Percentiles rank a stretch among this genome's conserved stretches.
These are phyloP conservation scores for Prunella vulgaris DNA, from an alignment of 257 asterid species.

Conservation along the genomic window DNA sequence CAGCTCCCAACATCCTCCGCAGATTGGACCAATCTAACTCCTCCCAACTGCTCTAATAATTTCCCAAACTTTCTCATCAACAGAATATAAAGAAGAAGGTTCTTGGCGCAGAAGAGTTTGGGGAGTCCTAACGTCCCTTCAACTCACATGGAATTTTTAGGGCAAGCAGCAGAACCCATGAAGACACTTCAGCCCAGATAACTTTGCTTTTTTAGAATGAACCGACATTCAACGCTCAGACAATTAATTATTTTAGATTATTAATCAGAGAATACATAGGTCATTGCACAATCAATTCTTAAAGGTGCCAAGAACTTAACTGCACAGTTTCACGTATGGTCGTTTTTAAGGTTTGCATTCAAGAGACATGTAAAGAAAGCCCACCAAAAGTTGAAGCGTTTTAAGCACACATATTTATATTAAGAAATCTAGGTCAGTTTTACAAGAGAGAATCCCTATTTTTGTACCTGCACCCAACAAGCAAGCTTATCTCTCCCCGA, in stretches of 20 bases:
- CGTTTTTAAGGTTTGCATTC: neutral
- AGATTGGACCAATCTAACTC: no score
- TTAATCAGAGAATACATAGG: neutral
- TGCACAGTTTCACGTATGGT: neutral
- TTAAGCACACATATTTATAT: neutral
- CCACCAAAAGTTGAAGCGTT: neutral
- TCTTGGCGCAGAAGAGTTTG: neutral
- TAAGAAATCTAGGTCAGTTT: neutral
- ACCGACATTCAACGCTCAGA: neutral
- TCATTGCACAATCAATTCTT: neutral
- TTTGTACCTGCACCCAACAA: neutral
- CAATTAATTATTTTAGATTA: neutral
- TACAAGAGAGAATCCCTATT: neutral
- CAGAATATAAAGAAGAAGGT: neutral
- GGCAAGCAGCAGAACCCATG: neutral
- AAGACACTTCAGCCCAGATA: neutral
- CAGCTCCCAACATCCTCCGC: neutral
- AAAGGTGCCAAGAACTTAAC: conserved; percentile 1
- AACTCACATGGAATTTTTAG: neutral
- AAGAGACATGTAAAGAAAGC: neutral
- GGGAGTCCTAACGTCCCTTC: neutral
- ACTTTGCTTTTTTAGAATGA: neutral
- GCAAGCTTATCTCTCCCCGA: neutral
- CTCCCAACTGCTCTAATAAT: neutral
- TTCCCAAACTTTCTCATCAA: neutral